Evolutionary conservation across 208 protist genomes (phyloP).

Genomic region (Angomonas deanei): DNA sequence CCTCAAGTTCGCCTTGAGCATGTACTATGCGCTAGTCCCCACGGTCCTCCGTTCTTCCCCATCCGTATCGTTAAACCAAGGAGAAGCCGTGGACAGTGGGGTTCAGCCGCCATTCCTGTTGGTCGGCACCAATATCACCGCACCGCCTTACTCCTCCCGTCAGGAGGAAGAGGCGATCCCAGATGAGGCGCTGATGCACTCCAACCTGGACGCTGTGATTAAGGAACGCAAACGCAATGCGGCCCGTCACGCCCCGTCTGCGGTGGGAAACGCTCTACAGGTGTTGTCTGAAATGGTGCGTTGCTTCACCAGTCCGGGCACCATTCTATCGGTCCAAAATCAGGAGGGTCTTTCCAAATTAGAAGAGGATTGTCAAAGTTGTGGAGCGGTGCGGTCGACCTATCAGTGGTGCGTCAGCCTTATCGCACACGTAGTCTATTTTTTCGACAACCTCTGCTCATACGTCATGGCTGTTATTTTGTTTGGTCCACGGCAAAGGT

Average conservation of each 20-base stretch:
- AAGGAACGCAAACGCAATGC: neutral
- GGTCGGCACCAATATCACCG: slow-evolving; percentile 31
- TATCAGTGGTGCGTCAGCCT: neutral
- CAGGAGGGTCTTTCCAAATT: neutral
- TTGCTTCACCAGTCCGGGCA: neutral
- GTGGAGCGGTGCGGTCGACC: neutral
- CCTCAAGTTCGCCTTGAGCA: slow-evolving; percentile 37
- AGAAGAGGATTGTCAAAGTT: neutral
- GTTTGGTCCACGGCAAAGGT: slow-evolving; percentile 57
- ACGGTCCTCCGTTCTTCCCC: slow-evolving; percentile 11
- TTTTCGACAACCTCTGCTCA: slow-evolving; percentile 21
- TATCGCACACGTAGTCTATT: neutral
- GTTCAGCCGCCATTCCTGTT: slow-evolving; percentile 28
- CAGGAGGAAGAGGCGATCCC: slow-evolving; percentile 7
- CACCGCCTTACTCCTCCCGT: neutral
- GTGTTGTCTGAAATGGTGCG: neutral
- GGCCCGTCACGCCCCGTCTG: neutral
- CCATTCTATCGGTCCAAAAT: neutral
- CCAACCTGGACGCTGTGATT: neutral
- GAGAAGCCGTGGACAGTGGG: neutral
- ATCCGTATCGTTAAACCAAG: neutral
- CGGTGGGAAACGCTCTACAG: neutral
- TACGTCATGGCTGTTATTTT: slow-evolving; percentile 65
- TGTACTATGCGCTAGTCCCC: slow-evolving; percentile 36
- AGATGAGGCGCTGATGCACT: slow-evolving; percentile 10